A percentile compares a stretch with the other conserved stretches of the same genome.
phyloP scores from a whole-genome alignment of 73 alveolate genomes.

The Paramecium pentaurelia region DNA sequence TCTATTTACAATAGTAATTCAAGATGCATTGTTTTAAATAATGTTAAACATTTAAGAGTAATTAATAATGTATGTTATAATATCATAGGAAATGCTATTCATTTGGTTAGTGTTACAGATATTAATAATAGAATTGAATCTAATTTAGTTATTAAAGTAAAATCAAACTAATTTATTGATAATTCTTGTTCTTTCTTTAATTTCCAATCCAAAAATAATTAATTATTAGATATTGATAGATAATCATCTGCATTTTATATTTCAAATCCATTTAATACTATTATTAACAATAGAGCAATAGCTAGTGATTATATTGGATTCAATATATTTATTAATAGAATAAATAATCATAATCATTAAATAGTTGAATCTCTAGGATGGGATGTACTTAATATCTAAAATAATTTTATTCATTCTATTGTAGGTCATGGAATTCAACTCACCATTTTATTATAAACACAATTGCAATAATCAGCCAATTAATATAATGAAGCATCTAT shows the following conservation, averaged over 20 bases:
- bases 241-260: constrained; percentile 85
- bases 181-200: not conserved
- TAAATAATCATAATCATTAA: constrained; percentile 66
- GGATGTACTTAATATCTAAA: constrained; percentile 56
- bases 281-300: constrained; percentile 78
- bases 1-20: constrained; percentile 76
- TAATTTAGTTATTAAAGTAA: constrained; percentile 66
- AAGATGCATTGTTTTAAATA: constrained; percentile 80
- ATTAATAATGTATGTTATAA: constrained; percentile 73
- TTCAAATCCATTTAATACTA: constrained; percentile 76
- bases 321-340: constrained; percentile 70
- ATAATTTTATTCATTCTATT: constrained; percentile 81
- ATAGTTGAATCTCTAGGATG: constrained; percentile 71
- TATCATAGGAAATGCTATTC: constrained; percentile 82
- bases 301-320: constrained; percentile 82
- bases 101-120: constrained; percentile 83
- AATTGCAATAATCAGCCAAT: not conserved
- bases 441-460: not conserved
- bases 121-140: constrained; percentile 69
- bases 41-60: constrained; percentile 69
- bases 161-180: constrained; percentile 41
- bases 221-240: constrained; percentile 74
- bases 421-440: constrained; percentile 83
- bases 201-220: not conserved
- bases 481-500: not conserved